Conservation (phyloP, 768 basidiomycete species). For the Pleurotus platypus region DNA sequence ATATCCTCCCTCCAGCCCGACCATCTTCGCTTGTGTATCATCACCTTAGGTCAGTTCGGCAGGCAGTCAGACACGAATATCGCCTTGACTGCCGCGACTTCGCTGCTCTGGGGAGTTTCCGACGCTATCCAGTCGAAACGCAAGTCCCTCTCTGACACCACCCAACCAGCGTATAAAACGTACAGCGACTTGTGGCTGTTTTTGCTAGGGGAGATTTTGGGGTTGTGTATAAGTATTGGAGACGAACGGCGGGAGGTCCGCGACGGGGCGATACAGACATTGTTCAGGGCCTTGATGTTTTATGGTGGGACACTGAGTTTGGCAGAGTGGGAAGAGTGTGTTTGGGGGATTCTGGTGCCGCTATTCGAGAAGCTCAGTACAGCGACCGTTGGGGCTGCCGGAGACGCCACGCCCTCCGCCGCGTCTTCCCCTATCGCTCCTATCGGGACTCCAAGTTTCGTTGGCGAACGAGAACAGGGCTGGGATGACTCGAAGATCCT, state of each 20-base stretch:
- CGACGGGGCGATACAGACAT: constrained; percentile 90
- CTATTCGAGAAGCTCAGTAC: constrained; percentile 67
- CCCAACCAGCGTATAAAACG: constrained; percentile 57
- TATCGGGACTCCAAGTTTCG: constrained; percentile 6
- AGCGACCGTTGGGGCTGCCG: constrained; percentile 44
- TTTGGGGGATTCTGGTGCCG: constrained; percentile 91
- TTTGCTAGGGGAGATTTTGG: constrained; percentile 78
- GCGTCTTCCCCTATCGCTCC: constrained; percentile 12
- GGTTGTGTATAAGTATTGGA: constrained; percentile 51
- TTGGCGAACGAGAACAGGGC: constrained; percentile 30
- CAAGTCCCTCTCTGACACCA: constrained; percentile 42
- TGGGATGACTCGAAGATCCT: constrained; percentile 91
- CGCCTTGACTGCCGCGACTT: constrained; percentile 89
- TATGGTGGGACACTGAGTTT: constrained; percentile 84
- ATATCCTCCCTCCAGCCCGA: constrained; percentile 76
- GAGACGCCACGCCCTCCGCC: constrained; percentile 18
- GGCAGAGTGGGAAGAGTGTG: constrained; percentile 85
- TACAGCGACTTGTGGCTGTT: constrained; percentile 88
- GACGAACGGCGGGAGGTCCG: constrained; percentile 86
- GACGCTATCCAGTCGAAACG: constrained; percentile 90
- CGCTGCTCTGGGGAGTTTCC: constrained; percentile 92
- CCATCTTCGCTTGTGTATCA: constrained; percentile 85
- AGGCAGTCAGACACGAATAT: constrained; percentile 95
- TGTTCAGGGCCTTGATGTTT: constrained; percentile 91
- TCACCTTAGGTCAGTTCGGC: constrained; percentile 88